Evolutionary conservation across 2,329 filamentous ascomycete species (phyloP).

Genomic region (Trichophaea hybrida): DNA sequence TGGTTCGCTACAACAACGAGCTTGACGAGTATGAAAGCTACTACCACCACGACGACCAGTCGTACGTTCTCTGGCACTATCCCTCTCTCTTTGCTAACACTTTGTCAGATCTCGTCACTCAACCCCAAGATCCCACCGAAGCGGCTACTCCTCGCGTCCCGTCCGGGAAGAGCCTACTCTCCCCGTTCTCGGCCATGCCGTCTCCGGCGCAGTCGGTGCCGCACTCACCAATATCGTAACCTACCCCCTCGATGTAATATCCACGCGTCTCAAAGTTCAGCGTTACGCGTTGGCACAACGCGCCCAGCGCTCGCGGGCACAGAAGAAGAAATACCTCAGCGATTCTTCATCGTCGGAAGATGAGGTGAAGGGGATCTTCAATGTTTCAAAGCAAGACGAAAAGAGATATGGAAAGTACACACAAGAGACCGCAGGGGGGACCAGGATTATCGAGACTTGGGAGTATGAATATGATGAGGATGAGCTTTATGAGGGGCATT

Average conservation of each 20-base stretch:
- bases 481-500: constrained; percentile 36
- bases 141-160: too few relatives aligned
- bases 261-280: constrained; percentile 71
- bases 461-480: constrained; percentile 18
- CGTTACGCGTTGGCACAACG: constrained; percentile 37
- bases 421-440: background rate
- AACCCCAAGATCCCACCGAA: background rate
- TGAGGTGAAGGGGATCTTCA: background rate
- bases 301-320: constrained; percentile 21
- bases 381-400: background rate
- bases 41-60: background rate
- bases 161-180: constrained; percentile 12
- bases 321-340: constrained; percentile 14
- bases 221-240: constrained; percentile 63
- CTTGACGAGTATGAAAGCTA: constrained; percentile 6
- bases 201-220: constrained; percentile 64
- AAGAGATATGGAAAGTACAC: background rate
- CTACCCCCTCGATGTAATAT: constrained; percentile 70
- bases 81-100: too few relatives aligned
- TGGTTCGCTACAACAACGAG: constrained; percentile 9
- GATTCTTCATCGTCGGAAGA: constrained; percentile 2
- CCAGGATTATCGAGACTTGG: background rate
- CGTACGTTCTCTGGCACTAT: background rate
- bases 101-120: background rate
- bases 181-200: constrained; percentile 51